Conservation (phyloP, 352 stramenopile species). For the Discostella stelligera region DNA sequence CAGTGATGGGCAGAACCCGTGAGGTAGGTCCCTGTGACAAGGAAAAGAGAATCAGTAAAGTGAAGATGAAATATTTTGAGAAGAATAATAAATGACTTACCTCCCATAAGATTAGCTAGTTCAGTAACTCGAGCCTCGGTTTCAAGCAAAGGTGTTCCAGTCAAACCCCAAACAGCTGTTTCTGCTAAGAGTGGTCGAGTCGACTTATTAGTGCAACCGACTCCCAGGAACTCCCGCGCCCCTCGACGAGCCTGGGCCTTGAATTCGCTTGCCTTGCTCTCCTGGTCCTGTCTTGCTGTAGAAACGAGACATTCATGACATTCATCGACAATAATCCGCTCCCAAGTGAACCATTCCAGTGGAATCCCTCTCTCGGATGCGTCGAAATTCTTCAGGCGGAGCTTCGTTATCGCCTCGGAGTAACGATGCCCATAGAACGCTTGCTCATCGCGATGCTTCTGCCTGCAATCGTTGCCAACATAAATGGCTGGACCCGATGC, state of each 20-base stretch:
- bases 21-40: conserved; percentile 45
- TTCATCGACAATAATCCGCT: conserved; percentile 61
- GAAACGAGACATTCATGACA: conserved; percentile 63
- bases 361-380: conserved; percentile 45
- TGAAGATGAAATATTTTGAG: conserved; percentile 4
- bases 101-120: conserved; percentile 62
- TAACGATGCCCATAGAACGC: conserved; percentile 50
- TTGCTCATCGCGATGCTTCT: conserved; percentile 55
- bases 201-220: conserved; percentile 45
- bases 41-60: neutral
- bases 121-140: conserved; percentile 58
- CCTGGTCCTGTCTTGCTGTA: conserved; percentile 41
- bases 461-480: conserved; percentile 54
- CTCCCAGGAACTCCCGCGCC: conserved; percentile 53
- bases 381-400: conserved; percentile 43
- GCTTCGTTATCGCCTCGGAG: conserved; percentile 41
- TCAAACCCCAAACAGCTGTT: conserved; percentile 53
- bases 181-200: conserved; percentile 46
- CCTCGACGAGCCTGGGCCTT: conserved; percentile 51
- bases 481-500: conserved; percentile 60
- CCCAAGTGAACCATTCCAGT: conserved; percentile 58
- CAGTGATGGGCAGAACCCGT: conserved; percentile 49
- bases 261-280: conserved; percentile 48
- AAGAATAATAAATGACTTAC: conserved; percentile 17
- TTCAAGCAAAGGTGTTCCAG: conserved; percentile 57